A percentile compares a stretch with the other conserved stretches of the same genome.
Evolutionary conservation across 225 moss, liverwort and hornwort species (phyloP).

Genomic region (Antitrichia curtipendula): DNA sequence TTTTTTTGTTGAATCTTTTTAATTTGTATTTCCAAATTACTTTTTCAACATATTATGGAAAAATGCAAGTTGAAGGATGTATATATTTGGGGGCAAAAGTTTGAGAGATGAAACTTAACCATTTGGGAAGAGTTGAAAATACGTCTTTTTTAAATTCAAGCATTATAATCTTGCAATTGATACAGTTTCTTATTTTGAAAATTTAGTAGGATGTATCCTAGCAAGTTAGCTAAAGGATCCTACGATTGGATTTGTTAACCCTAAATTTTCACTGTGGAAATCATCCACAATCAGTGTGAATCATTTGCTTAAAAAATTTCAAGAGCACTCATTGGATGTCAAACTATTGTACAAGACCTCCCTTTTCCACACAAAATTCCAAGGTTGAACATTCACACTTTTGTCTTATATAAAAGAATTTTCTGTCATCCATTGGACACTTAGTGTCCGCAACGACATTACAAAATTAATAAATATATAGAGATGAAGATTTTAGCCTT

Average conservation of each 20-base stretch:
- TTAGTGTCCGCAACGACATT: too few relatives aligned
- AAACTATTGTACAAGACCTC: fast-evolving
- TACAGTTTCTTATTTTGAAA: fast-evolving
- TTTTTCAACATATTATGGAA: not conserved
- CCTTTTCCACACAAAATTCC: fast-evolving
- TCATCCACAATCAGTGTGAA: not conserved
- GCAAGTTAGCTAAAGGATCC: not conserved
- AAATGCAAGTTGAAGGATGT: not conserved
- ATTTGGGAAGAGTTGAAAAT: not conserved
- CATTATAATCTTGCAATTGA: not conserved
- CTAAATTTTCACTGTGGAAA: fast-evolving
- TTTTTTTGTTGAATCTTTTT: not conserved
- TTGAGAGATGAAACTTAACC: not conserved
- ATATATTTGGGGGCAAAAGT: not conserved
- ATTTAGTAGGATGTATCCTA: not conserved
- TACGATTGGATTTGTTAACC: not conserved
- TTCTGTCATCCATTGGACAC: too few relatives aligned
- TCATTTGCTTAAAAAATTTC: not conserved
- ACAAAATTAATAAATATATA: not conserved
- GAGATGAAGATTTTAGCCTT: not conserved
- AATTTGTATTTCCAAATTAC: not conserved
- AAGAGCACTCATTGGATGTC: not conserved
- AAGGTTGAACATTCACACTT: not conserved
- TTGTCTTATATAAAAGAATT: not conserved
- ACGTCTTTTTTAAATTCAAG: not conserved